Conservation (phyloP, 371 early-diverging fungal species). For the Zopfochytrium polystomum region DNA sequence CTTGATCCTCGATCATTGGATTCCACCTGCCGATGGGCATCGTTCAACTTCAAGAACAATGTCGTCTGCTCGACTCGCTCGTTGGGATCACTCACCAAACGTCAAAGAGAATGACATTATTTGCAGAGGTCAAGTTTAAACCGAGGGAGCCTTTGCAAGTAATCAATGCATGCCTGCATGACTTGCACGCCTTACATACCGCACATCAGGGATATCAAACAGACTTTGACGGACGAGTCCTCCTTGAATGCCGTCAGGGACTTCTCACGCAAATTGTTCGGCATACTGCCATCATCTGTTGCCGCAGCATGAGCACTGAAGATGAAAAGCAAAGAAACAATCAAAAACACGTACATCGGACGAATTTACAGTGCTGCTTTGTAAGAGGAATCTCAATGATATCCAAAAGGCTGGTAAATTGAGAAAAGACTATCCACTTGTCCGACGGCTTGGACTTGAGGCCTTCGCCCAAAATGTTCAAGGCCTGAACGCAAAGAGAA, state of each 20-base stretch:
- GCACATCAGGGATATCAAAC: constrained; percentile 79
- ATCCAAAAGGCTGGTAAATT: constrained; percentile 72
- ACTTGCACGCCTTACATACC: too few relatives aligned
- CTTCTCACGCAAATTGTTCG: constrained; percentile 53
- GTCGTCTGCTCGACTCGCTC: neutral
- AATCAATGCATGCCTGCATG: too few relatives aligned
- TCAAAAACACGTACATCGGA: constrained; percentile 27
- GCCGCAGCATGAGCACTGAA: neutral
- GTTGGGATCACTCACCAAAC: constrained; percentile 22
- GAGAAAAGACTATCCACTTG: constrained; percentile 73
- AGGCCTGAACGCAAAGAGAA: constrained; percentile 9
- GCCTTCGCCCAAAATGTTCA: constrained; percentile 21
- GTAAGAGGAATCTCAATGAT: constrained; percentile 49
- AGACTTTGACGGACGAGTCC: constrained; percentile 51
- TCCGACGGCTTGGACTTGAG: constrained; percentile 13
- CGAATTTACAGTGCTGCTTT: neutral
- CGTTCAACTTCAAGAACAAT: neutral
- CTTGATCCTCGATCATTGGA: constrained; percentile 70
- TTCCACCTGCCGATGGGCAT: constrained; percentile 59
- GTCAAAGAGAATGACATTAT: constrained; percentile 35
- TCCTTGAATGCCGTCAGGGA: constrained; percentile 53
- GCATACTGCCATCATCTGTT: constrained; percentile 63
- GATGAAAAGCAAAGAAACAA: neutral
- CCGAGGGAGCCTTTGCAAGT: constrained; percentile 88
- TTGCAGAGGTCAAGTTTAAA: constrained; percentile 61